Evolutionary conservation across 768 basidiomycete species (phyloP).

Genomic region (Phlebiopsis flavidoalba): DNA sequence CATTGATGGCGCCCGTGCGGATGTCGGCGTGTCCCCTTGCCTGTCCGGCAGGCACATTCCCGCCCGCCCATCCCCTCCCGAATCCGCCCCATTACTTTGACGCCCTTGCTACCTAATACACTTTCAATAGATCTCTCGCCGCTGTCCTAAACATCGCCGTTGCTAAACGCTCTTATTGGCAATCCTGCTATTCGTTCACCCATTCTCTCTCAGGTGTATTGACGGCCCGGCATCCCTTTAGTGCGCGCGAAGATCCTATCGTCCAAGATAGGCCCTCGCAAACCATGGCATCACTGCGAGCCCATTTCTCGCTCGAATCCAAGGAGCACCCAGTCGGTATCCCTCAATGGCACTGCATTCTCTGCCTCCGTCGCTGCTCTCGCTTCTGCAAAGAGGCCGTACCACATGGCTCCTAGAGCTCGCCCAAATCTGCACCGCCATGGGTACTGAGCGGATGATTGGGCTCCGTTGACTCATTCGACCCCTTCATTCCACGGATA

Average conservation of each 20-base stretch:
- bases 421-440: constrained; percentile 71
- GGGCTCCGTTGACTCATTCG: constrained; percentile 70
- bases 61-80: neutral
- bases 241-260: constrained; percentile 47
- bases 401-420: constrained; percentile 59
- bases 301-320: constrained; percentile 63
- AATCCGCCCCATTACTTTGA: neutral
- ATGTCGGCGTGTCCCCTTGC: neutral
- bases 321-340: constrained; percentile 83
- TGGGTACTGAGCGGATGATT: constrained; percentile 78
- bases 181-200: constrained; percentile 75
- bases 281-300: constrained; percentile 52
- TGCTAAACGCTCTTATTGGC: constrained; percentile 69
- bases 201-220: too few species aligned
- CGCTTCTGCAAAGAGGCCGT: constrained; percentile 68
- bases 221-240: constrained; percentile 45
- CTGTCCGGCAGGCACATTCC: neutral
- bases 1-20: neutral
- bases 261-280: constrained; percentile 50
- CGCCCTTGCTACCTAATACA: neutral
- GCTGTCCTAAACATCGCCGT: constrained; percentile 81
- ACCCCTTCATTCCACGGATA: constrained; percentile 73
- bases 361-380: constrained; percentile 75
- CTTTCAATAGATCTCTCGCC: constrained; percentile 57
- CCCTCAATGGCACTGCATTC: constrained; percentile 83